Conservation (phyloP, 306 rosid genomes). For the Cicer pinnatifidum region DNA sequence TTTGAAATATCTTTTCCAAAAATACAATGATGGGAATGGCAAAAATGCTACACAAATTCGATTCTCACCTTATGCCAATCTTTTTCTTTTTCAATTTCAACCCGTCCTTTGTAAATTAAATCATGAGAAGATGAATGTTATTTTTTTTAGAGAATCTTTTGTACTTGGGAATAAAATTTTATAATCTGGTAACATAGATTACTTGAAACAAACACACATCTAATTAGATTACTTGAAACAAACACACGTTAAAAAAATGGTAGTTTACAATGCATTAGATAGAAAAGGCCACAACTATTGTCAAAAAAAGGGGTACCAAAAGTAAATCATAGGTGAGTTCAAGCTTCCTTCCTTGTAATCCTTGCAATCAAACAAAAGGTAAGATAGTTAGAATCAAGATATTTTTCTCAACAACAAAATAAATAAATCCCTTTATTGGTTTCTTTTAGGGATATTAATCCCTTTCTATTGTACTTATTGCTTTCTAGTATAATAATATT, state of each 20-base stretch:
- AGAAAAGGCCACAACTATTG: background rate
- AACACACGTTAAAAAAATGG: background rate
- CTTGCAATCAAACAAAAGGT: conserved; percentile 13
- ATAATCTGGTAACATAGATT: background rate
- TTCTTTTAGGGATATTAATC: conserved; percentile 1
- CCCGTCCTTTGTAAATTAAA: background rate
- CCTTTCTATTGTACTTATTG: conserved; percentile 24
- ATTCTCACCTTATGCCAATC: background rate
- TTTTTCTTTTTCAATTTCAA: background rate
- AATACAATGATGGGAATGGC: too few relatives aligned
- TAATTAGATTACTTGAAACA: background rate
- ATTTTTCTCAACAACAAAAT: background rate
- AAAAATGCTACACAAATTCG: too few relatives aligned
- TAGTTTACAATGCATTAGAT: background rate
- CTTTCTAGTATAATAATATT: conserved; percentile 1
- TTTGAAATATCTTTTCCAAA: too few relatives aligned
- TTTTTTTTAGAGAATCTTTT: background rate
- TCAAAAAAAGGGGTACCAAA: background rate
- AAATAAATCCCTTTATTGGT: background rate
- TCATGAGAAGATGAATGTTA: background rate
- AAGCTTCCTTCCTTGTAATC: conserved; percentile 28
- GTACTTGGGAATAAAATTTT: background rate
- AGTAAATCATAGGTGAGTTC: background rate
- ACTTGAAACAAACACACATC: too few relatives aligned
- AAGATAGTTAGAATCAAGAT: background rate